Base-by-base conservation (phyloP, 257 asterid species). In the Fraxinus americana region DNA sequence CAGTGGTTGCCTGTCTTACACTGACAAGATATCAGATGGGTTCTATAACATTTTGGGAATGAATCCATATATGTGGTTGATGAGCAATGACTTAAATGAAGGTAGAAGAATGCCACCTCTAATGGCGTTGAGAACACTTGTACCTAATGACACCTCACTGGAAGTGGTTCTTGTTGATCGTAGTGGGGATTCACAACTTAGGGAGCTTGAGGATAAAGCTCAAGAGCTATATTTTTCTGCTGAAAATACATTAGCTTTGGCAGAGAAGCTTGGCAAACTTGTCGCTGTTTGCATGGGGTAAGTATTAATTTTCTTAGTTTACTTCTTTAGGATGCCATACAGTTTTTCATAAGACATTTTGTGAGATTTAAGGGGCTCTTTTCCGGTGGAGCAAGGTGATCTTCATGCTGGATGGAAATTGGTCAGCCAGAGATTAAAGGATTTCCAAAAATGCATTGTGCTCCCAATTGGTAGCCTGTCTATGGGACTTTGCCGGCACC, bases 241-340 rank as follows among this genome's bases (percentile, higher is more conserved):
- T 1, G 98, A 91, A 85, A 91, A 84, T 84, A 83, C 85, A 21
- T 84, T 93, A 6, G 86, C 76, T 71, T 80, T 95, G 72, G 99
- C 96, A 2, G 97, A 88, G 85, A 90, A 84, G 74, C 98, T 95
- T 81, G 98, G 92, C 78, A 89, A 93, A 87, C 99, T 95, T 80
- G 99, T 95, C 34, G 99, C 99, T 67, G 83, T 89, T 67, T 81
- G 85, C 75, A 92, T 95, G 99, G 99, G 99, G 99, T 95, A 84
- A 61, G 83, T 85, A 4, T 80, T 19, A 21, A 41, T 72, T 61
- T 77, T 75, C 52, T 25, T 75, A 54, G 63, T 68, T 65, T 66
- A 25, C 30, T 61, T 74, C 63, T 71, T 63, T 79, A 5, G n/a
- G 8, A 25, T 76, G 72, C 30, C 30, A 72, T 81, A 19, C 79